Base-by-base conservation (phyloP, 352 stramenopile genomes). In the Globisporangium takayamanum region DNA sequence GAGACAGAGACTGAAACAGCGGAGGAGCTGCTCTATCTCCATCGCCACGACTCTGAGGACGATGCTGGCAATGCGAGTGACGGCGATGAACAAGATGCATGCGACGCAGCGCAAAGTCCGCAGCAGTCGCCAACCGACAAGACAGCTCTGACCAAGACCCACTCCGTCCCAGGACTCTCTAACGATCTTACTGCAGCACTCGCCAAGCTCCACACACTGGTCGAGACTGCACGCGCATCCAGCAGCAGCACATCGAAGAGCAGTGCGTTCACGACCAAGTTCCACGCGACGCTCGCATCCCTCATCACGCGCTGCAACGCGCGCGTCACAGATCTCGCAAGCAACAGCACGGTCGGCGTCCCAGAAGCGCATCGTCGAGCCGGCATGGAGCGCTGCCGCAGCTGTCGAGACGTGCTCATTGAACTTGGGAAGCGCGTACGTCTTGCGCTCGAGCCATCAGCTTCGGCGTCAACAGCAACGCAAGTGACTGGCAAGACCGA, bases 361-460 rank as follows among this genome's bases (percentile, higher is more conserved):
- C 28, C 61, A 8, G 58, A 74, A 46, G 57, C 45, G 22, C 51
- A 76, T 44, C 68, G 66, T 4, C 59, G 52, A 18, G 68, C 73
- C 36, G 70, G 60, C 8, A 70, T 76, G 14, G 57, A 56, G 39
- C 66, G 73, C 4, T 82, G 70, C 39, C 66, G 63, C 1, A 51
- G 70, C n/a, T 82, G 73, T 28, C 73, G 70, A n/a, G 62, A 79
- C 47, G 52, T 69, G 30, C 53, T 81, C n/a, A 72, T 79, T 50
- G 66, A 74, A 52, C 66, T 82, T 0, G 68, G 70, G 37, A 81
- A 81, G 63, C 63, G 64, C 26, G 37, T 71, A 26, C 68, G 70
- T 41, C 57, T 81, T 16, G 53, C 41, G 22, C 42, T 59, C 20
- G 42, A 49, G 11, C 39, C 50, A 14, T 41, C 39, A 3, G 3